Conservation (phyloP, 768 basidiomycete genomes). For the Hydnomerulius pinastri region DNA sequence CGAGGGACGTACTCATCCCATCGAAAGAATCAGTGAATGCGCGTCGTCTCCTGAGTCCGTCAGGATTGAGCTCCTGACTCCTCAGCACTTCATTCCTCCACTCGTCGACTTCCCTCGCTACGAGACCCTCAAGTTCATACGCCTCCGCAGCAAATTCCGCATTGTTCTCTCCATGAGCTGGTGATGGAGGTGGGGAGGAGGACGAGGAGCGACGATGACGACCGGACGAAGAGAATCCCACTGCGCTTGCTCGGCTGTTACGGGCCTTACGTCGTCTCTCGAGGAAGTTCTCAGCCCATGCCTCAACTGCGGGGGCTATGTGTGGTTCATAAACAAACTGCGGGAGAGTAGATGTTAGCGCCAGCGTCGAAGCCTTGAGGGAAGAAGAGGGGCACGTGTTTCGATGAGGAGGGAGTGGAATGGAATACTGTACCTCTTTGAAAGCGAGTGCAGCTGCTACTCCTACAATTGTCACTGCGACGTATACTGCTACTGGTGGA, state of each 20-base stretch:
- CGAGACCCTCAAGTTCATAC: slow-evolving; percentile 56
- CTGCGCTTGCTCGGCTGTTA: slow-evolving; percentile 26
- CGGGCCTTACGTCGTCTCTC: slow-evolving; percentile 30
- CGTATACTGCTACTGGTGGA: slow-evolving; percentile 44
- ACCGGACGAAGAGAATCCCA: slow-evolving; percentile 19
- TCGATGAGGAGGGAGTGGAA: background rate
- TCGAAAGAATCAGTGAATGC: slow-evolving; percentile 21
- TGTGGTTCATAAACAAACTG: slow-evolving; percentile 75
- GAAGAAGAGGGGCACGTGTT: slow-evolving; percentile 15
- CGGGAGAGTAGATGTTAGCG: background rate
- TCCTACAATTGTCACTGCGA: slow-evolving; percentile 50
- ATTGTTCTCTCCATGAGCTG: slow-evolving; percentile 19
- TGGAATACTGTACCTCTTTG: slow-evolving; percentile 49
- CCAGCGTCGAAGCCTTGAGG: background rate
- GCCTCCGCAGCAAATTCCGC: slow-evolving; percentile 19
- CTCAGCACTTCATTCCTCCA: slow-evolving; percentile 50
- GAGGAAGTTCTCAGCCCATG: slow-evolving; percentile 38
- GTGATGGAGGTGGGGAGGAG: slow-evolving; percentile 9
- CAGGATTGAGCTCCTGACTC: slow-evolving; percentile 19
- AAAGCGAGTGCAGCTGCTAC: slow-evolving; percentile 56
- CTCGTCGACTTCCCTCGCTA: slow-evolving; percentile 50
- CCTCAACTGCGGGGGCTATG: slow-evolving; percentile 61
- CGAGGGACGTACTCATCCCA: slow-evolving; percentile 35
- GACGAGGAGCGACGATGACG: slow-evolving; percentile 10
- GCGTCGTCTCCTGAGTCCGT: slow-evolving; percentile 12